These are phyloP conservation scores for Alternaria arborescens DNA, from an alignment of 2,329 filamentous ascomycete species.

Conservation along the genomic window DNA sequence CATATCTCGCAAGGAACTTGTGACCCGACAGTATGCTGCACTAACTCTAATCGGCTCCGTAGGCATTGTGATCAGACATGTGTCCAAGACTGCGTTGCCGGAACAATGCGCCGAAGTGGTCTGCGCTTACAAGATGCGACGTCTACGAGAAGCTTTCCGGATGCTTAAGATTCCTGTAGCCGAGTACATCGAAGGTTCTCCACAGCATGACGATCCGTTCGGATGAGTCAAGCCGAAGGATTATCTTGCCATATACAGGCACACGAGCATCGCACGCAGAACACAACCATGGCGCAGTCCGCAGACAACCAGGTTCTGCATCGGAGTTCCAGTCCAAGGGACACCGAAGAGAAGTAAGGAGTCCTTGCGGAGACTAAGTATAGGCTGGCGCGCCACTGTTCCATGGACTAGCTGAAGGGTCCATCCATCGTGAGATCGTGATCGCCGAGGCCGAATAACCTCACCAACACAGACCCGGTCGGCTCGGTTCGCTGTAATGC, in stretches of 20 bases:
- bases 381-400: conserved; percentile 9
- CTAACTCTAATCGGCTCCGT: conserved; percentile 4
- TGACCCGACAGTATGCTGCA: background rate
- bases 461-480: background rate
- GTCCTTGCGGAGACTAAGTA: conserved; percentile 4
- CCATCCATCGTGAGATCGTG: conserved; percentile 14
- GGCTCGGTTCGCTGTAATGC: background rate
- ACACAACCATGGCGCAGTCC: background rate
- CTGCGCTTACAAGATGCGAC: background rate
- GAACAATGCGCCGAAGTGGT: background rate
- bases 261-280: background rate
- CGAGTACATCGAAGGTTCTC: background rate
- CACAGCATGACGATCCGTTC: background rate
- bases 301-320: background rate
- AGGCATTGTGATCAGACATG: background rate
- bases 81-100: background rate
- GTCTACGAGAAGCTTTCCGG: background rate
- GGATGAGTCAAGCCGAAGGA: background rate
- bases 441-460: conserved; percentile 11
- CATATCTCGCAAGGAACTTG: conserved; percentile 3
- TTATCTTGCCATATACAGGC: background rate
- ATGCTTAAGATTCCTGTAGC: background rate
- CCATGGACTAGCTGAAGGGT: conserved; percentile 9
- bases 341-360: background rate
- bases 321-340: background rate